Percentiles rank a stretch among this genome's conserved stretches.
Conservation (phyloP, 2,329 filamentous ascomycete species). For the Sarocladiaceae sp. region DNA sequence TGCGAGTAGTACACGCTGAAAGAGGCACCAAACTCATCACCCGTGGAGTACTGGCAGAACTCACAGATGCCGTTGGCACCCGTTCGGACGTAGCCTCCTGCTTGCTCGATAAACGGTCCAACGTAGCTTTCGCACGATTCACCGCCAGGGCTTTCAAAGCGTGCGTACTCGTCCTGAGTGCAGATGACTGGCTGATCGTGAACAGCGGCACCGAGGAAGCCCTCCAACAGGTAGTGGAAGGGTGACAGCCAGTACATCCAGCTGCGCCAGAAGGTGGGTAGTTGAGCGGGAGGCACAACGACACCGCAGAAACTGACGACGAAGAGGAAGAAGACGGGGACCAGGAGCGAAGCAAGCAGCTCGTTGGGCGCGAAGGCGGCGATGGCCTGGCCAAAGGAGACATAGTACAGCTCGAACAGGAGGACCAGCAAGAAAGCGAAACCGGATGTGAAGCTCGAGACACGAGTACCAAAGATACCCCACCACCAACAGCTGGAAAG, state of each 20-base stretch:
- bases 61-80: constrained; percentile 52
- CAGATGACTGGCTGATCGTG: constrained; percentile 52
- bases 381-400: constrained; percentile 61
- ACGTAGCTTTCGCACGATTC: constrained; percentile 56
- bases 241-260: constrained; percentile 65
- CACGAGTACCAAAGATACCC: constrained; percentile 41
- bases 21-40: constrained; percentile 51
- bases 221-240: constrained; percentile 61
- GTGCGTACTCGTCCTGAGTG: constrained; percentile 48
- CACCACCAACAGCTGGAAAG: constrained; percentile 60
- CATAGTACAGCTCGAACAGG: constrained; percentile 60
- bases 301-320: constrained; percentile 66
- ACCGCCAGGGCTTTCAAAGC: constrained; percentile 52
- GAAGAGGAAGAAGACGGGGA: constrained; percentile 65
- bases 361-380: constrained; percentile 62
- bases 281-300: constrained; percentile 51
- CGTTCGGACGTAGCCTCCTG: constrained; percentile 55
- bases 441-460: constrained; percentile 48
- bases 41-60: constrained; percentile 56
- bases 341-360: constrained; percentile 57
- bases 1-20: constrained; percentile 56
- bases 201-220: constrained; percentile 49
- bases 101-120: constrained; percentile 40
- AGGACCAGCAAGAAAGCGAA: constrained; percentile 59
- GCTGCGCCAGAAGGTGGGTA: constrained; percentile 57